phyloP scores from a whole-genome alignment of 2,329 filamentous ascomycete species.

The Daldinia sp. region DNA sequence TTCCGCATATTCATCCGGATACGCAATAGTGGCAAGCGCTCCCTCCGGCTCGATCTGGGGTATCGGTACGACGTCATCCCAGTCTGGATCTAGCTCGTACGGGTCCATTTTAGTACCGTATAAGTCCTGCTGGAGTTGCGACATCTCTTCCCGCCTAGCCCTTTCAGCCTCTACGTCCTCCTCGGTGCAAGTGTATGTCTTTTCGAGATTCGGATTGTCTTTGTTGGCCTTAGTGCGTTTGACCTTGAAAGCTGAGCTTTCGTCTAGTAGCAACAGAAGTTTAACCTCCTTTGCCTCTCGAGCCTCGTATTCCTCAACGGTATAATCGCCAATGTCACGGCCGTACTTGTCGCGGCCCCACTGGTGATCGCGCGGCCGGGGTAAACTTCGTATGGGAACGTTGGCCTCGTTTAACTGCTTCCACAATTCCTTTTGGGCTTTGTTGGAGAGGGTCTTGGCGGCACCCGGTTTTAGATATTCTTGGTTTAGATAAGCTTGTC shows the following conservation, averaged over 20 bases:
- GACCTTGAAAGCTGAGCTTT: constrained; percentile 60
- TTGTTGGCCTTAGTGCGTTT: constrained; percentile 52
- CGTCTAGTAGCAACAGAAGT: constrained; percentile 58
- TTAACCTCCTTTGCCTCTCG: constrained; percentile 57
- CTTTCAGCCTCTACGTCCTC: constrained; percentile 62
- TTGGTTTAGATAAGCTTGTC: constrained; percentile 62
- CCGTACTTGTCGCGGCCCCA: constrained; percentile 67
- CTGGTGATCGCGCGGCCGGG: constrained; percentile 47
- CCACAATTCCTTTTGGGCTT: constrained; percentile 69
- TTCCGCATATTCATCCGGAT: constrained; percentile 89
- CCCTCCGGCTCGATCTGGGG: constrained; percentile 84
- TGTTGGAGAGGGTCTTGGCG: constrained; percentile 54
- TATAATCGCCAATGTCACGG: constrained; percentile 62
- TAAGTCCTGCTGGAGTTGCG: constrained; percentile 62
- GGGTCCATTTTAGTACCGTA: constrained; percentile 63
- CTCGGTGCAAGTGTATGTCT: constrained; percentile 46
- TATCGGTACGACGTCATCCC: constrained; percentile 87
- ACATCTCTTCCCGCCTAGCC: constrained; percentile 63
- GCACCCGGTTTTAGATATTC: constrained; percentile 60
- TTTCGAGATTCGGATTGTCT: constrained; percentile 34
- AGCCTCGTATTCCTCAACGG: constrained; percentile 59
- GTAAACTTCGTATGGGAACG: constrained; percentile 61
- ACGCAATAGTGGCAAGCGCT: constrained; percentile 92
- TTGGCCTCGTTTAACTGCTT: constrained; percentile 65
- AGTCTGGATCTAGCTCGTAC: constrained; percentile 77